Base-by-base conservation (phyloP, 176 grass and related monocot genomes). In the Eremochloa ophiuroides region DNA sequence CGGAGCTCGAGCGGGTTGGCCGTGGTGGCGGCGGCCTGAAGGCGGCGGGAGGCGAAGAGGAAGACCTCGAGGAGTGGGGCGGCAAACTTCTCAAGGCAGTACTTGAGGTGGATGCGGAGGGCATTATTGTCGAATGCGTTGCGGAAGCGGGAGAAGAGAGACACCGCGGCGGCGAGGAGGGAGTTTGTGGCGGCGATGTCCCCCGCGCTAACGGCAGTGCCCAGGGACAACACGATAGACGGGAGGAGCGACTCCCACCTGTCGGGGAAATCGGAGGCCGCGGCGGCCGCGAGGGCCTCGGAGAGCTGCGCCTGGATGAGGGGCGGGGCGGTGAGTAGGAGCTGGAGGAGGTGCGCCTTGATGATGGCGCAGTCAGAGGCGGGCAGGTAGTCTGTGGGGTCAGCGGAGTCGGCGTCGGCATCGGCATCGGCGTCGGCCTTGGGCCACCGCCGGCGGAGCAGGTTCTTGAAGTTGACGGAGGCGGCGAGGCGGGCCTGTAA, bases 101-200 rank as follows among this genome's bases (percentile, higher is more conserved):
- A 98, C 88, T 93, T 98, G 69, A 98, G 95, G 78, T 98, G 92
- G 28, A 98, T 79, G 15, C 95, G 90, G 64, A 98, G 88, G 38
- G 88, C 76, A 51, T 88, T 87, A 76, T 78, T 89, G 81, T 94
- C 92, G 74, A 93, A 98, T 25, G 90, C 89, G 79, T 95, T 91
- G 71, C 95, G 90, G 73, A 98, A 98, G 71, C 94, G 89, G 75
- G 87, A 66, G 70, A 95, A 98, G 81, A 98, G 88, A 42, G 95
- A 94, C 51, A 76, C 74, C 2, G 86, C 82, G 4, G 92, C 95
- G 43, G 88, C 73, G 46, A 95, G 90, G 62, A 98, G 87, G 31
- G 92, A 91, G 46, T 98, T 98, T 48, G 86, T 89, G 8, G 89
- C 73, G 43, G 64, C 79, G 66, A 93, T 79, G 63, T 94, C 92